Percentiles rank a stretch among this genome's conserved stretches.
phyloP scores from a whole-genome alignment of 2,329 filamentous ascomycete genomes.

The Elsinoe fawcettii region DNA sequence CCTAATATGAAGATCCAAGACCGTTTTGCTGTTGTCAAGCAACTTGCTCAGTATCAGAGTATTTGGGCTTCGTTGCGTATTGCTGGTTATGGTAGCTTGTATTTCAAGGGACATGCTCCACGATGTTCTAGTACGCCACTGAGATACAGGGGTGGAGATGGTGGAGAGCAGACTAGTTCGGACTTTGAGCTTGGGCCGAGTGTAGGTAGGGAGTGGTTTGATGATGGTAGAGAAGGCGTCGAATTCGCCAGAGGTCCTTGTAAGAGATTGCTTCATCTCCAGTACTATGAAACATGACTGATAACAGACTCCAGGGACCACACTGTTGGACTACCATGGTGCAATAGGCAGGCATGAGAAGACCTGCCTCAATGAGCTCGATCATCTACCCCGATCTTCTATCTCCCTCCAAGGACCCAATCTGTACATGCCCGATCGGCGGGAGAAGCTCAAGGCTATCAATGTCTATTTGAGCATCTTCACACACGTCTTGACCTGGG shows the following conservation, averaged over 20 bases:
- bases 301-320: conserved; percentile 22
- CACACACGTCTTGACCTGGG: conserved; percentile 19
- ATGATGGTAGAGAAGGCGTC: not conserved
- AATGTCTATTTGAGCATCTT: conserved; percentile 26
- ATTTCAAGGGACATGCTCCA: conserved; percentile 28
- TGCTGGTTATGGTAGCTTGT: conserved; percentile 28
- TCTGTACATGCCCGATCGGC: conserved; percentile 30
- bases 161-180: not conserved
- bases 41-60: conserved; percentile 24
- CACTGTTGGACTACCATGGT: conserved; percentile 28
- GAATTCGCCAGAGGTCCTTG: conserved; percentile 13
- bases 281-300: not conserved
- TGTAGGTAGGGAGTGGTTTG: not conserved
- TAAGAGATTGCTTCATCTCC: not conserved
- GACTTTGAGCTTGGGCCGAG: conserved; percentile 2
- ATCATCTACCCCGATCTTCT: conserved; percentile 27
- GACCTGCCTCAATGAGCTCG: conserved; percentile 26
- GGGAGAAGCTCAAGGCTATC: conserved; percentile 29
- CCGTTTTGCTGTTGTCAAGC: conserved; percentile 24
- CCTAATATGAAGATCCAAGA: conserved; percentile 23
- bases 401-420: conserved; percentile 32
- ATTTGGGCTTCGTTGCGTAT: conserved; percentile 25
- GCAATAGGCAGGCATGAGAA: too few relatives aligned
- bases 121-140: not conserved
- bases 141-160: not conserved